Percentiles rank a stretch among this genome's conserved stretches.
phyloP scores from a whole-genome alignment of 1,284 basidiomycete genomes.

The Phenoliferia sp. region DNA sequence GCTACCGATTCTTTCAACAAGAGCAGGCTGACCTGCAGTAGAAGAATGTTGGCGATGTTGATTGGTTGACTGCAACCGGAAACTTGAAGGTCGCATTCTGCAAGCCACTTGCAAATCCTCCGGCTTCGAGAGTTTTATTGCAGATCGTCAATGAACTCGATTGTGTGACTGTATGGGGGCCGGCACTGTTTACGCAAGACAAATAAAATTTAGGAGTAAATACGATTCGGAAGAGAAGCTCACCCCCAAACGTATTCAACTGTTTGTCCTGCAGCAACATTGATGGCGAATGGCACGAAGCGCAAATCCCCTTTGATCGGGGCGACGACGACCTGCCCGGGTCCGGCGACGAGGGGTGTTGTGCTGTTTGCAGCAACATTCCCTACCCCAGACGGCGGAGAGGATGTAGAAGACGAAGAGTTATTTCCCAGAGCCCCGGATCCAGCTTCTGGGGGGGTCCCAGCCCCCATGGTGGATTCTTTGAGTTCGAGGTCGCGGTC shows the following conservation, averaged over 20 bases:
- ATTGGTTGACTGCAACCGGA: conserved; percentile 7
- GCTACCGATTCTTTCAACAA: neutral
- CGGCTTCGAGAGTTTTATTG: conserved; percentile 11
- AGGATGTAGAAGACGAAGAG: no score
- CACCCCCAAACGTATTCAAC: conserved; percentile 23
- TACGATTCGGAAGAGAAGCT: neutral
- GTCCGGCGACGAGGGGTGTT: conserved; percentile 7
- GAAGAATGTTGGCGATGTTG: conserved; percentile 9
- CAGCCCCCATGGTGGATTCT: conserved; percentile 1
- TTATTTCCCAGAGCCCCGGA: no score
- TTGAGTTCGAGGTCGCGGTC: no score
- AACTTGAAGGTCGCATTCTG: conserved; percentile 16
- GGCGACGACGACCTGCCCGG: conserved; percentile 28
- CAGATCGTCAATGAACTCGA: conserved; percentile 18
- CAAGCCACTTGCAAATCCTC: conserved; percentile 23
- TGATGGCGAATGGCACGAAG: conserved; percentile 29
- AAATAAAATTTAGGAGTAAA: neutral
- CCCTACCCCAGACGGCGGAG: neutral
- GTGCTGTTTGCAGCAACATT: neutral
- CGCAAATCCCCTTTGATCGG: conserved; percentile 15
- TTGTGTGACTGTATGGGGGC: conserved; percentile 28
- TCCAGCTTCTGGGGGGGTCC: neutral
- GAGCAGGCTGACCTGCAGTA: no score
- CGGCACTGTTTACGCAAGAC: neutral
- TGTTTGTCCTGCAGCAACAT: conserved; percentile 4